Evolutionary conservation across 176 grass and related monocot genomes (phyloP), one percentile per base, ranked within the genome.

Genomic region (Carex pumila): DNA sequence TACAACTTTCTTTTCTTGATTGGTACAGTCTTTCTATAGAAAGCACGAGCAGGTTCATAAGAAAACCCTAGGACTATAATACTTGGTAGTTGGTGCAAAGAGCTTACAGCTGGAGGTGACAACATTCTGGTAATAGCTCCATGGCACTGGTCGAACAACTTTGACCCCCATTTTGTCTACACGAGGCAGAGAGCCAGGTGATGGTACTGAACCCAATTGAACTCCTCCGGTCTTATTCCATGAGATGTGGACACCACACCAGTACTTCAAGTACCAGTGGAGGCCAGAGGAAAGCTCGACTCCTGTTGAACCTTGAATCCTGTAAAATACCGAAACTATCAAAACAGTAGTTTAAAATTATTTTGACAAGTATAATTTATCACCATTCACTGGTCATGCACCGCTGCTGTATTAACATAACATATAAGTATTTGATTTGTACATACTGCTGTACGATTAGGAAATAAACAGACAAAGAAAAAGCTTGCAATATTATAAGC

Each of bases 111-210:
- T 98, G 19, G 95, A 98, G 54, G 95, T 98, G 45, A 94, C 95
- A 12, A 98, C 95, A 89, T 98, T 98, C 87, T 98, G 95, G 85
- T 98, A 98, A 88, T 94, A 98, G 84, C 86, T 98, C 95, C 95
- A 98, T 0, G 89, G 92, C 87, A 94, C 92, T 54, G 95, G 91
- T 1, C 95, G 95, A 85, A 91, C 95, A 79, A 98, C 68, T 83
- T 94, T 94, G 73, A 98, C 87, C 67, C 89, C 92, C 0, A 62
- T 54, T 18, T 21, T 87, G 39, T 90, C 90, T 47, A 98, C 92
- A 80, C 13, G 86, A 1, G 92, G 91, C 22, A 98, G 87, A 62
- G 91, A 90, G 19, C 92, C 91, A 77, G 92, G 89, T 13, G 11
- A 56, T 66, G 89, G 95, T 30, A 98, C 53, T 21, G 92, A 90